These are phyloP conservation scores for Colletotrichum graminicola DNA, from an alignment of 2,329 filamentous ascomycete species.

Conservation along the genomic window DNA sequence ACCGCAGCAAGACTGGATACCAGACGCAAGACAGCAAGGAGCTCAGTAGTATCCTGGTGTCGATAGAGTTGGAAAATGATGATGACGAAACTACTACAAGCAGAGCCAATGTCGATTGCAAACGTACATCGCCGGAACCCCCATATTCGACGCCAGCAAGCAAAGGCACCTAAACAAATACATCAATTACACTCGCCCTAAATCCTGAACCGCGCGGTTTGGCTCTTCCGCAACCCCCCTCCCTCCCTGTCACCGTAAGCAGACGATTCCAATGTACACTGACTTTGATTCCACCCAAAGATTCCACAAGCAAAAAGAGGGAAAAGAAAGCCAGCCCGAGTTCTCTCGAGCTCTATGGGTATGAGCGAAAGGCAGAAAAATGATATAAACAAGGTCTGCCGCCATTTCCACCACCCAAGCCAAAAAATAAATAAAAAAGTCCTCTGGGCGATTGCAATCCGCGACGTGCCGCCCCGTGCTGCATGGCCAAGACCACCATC, in stretches of 20 bases:
- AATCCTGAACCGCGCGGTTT: constrained; percentile 21
- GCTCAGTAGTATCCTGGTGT: background rate
- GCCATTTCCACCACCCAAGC: constrained; percentile 25
- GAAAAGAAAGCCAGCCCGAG: constrained; percentile 41
- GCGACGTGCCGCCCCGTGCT: background rate
- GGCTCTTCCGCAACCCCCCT: constrained; percentile 8
- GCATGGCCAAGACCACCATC: constrained; percentile 1
- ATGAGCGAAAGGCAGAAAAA: constrained; percentile 41
- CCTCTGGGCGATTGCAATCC: constrained; percentile 16
- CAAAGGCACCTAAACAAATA: constrained; percentile 24
- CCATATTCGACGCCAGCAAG: constrained; percentile 11
- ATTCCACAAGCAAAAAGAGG: constrained; percentile 32
- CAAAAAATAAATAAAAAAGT: too few species aligned
- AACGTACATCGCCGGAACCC: constrained; percentile 6
- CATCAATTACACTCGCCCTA: constrained; percentile 32
- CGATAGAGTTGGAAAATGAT: background rate
- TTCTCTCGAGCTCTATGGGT: constrained; percentile 40
- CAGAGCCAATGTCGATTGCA: background rate
- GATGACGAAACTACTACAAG: background rate
- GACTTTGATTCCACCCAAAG: constrained; percentile 34
- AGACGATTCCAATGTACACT: constrained; percentile 37
- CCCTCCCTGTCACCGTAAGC: background rate
- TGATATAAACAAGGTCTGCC: constrained; percentile 35
- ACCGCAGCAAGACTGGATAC: background rate
- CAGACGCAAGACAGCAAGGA: background rate